Conservation (phyloP, 306 rosid genomes). For the Acacia melanoxylon region DNA sequence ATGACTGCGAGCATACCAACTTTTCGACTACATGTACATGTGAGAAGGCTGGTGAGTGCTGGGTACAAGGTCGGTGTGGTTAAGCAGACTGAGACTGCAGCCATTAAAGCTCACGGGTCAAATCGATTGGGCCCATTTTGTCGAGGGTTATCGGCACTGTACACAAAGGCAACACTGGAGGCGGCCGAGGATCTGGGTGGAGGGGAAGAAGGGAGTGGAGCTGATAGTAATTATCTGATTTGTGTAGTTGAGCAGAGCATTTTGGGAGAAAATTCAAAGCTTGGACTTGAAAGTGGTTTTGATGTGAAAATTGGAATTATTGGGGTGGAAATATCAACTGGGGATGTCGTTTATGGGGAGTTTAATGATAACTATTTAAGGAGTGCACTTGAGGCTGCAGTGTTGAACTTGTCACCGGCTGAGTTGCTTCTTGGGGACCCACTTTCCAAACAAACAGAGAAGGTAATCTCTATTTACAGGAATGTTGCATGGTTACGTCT, state of each 20-base stretch:
- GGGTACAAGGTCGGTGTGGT: slow-evolving; percentile 94
- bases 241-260: slow-evolving; percentile 80
- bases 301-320: slow-evolving; percentile 71
- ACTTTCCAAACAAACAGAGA: slow-evolving; percentile 78
- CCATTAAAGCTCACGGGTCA: slow-evolving; percentile 84
- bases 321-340: slow-evolving; percentile 84
- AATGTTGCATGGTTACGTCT: slow-evolving; percentile 14
- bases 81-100: slow-evolving; percentile 93
- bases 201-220: slow-evolving; percentile 68
- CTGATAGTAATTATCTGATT: slow-evolving; percentile 67
- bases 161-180: slow-evolving; percentile 86
- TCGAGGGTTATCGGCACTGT: slow-evolving; percentile 80
- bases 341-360: slow-evolving; percentile 78
- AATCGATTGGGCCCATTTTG: slow-evolving; percentile 75
- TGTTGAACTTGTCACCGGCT: slow-evolving; percentile 74
- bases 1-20: slow-evolving; percentile 88
- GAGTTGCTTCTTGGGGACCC: slow-evolving; percentile 91
- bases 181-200: slow-evolving; percentile 77
- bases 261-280: slow-evolving; percentile 39
- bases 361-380: slow-evolving; percentile 70
- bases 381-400: slow-evolving; percentile 69
- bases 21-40: slow-evolving; percentile 77
- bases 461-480: slow-evolving; percentile 51
- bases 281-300: slow-evolving; percentile 49
- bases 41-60: slow-evolving; percentile 85